A percentile compares a stretch with the other conserved stretches of the same genome.
phyloP scores from a whole-genome alignment of 192 early-diverging fungal species.

The Coemansia sp. region DNA sequence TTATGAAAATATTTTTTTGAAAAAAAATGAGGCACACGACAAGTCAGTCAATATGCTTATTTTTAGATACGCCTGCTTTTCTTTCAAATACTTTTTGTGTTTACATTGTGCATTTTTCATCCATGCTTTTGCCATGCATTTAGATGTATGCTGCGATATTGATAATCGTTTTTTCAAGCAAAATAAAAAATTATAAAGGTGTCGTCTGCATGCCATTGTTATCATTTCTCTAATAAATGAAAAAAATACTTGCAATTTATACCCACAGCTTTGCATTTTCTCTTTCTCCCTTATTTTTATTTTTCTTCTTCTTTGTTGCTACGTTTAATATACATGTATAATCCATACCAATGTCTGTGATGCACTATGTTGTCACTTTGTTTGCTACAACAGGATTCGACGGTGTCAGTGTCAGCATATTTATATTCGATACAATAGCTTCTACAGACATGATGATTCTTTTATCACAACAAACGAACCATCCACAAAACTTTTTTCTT shows the following conservation, averaged over 20 bases:
- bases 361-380: slow-evolving; percentile 15
- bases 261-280: not conserved
- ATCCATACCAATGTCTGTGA: not conserved
- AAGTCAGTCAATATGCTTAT: too few species aligned
- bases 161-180: too few species aligned
- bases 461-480: not conserved
- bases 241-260: not conserved
- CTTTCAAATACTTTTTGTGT: too few species aligned
- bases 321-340: not conserved
- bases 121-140: too few species aligned
- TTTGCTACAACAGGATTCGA: slow-evolving; percentile 21
- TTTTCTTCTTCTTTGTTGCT: not conserved
- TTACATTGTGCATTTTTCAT: too few species aligned
- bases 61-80: too few species aligned
- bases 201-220: too few species aligned
- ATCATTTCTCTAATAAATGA: not conserved
- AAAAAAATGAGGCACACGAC: too few species aligned
- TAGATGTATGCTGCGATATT: too few species aligned
- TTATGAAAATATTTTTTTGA: too few species aligned
- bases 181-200: too few species aligned
- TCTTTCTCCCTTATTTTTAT: not conserved
- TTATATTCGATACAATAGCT: not conserved
- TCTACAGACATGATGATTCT: slow-evolving; percentile 2
- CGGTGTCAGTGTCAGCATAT: slow-evolving; percentile 13
- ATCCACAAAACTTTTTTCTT: slow-evolving; percentile 13